Conservation (phyloP, 495 filamentous ascomycete genomes). For the Cairneyella variabilis region DNA sequence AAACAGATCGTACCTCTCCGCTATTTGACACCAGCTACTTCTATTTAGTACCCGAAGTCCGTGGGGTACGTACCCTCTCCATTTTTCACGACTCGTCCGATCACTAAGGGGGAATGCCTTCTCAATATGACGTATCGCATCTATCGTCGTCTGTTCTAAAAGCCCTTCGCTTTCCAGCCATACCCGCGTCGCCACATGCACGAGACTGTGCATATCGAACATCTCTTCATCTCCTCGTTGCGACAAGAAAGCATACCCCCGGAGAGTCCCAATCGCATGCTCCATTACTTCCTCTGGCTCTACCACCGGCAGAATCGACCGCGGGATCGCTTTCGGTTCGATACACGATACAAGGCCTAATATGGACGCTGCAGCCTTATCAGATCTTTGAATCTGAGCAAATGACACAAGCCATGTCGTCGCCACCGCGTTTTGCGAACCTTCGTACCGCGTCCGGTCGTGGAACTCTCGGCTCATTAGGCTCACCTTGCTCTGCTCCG, state of each 20-base stretch:
- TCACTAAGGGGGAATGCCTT: conserved; percentile 15
- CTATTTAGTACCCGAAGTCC: conserved; percentile 21
- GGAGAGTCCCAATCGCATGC: conserved; percentile 36
- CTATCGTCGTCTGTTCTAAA: conserved; percentile 11
- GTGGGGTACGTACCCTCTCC: conserved; percentile 31
- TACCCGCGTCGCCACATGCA: conserved; percentile 40
- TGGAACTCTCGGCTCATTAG: conserved; percentile 46
- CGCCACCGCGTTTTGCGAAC: conserved; percentile 45
- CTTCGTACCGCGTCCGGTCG: conserved; percentile 40
- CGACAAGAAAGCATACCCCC: conserved; percentile 37
- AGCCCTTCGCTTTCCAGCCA: conserved; percentile 32
- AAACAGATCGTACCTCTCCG: conserved; percentile 19
- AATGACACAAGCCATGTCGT: conserved; percentile 55
- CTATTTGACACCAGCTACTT: conserved; percentile 7
- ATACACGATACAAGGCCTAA: conserved; percentile 34
- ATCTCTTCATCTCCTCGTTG: conserved; percentile 16
- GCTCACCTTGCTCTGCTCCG: conserved; percentile 30
- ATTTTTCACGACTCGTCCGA: conserved; percentile 15
- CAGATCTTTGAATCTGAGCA: conserved; percentile 35
- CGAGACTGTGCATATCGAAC: conserved; percentile 41
- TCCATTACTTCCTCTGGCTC: conserved; percentile 21
- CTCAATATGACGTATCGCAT: conserved; percentile 24
- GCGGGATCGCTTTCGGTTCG: conserved; percentile 29
- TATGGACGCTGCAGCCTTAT: conserved; percentile 31
- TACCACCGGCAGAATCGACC: conserved; percentile 7